Conservation (phyloP, 345 rosid species). For the Cochlearia excelsa region DNA sequence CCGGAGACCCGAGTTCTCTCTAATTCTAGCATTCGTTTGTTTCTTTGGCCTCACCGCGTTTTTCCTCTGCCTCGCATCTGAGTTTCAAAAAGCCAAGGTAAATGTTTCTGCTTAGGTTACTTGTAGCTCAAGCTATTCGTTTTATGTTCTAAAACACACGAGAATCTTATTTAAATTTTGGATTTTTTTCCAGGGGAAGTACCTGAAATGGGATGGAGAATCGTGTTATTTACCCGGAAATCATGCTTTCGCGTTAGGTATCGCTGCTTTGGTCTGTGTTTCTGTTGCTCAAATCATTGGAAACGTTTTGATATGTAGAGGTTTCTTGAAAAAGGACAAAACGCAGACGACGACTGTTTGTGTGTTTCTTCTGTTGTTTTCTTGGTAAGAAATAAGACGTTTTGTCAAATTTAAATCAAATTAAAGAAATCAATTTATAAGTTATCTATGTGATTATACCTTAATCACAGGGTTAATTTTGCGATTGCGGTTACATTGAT, state of each 20-base stretch:
- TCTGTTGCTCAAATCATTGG: conserved; percentile 53
- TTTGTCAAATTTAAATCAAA: neutral
- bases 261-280: conserved; percentile 51
- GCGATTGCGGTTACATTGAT: conserved; percentile 46
- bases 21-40: conserved; percentile 15
- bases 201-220: conserved; percentile 59
- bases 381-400: conserved; percentile 49
- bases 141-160: neutral
- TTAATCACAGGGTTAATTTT: conserved; percentile 54
- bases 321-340: conserved; percentile 30
- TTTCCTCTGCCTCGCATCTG: conserved; percentile 54
- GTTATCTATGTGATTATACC: neutral
- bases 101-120: neutral
- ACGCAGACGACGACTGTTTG: conserved; percentile 23
- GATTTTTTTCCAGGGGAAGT: conserved; percentile 41
- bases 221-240: conserved; percentile 60
- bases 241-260: conserved; percentile 48
- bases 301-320: conserved; percentile 41
- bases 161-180: neutral
- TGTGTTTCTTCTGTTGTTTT: conserved; percentile 41
- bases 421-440: neutral
- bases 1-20: neutral
- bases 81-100: conserved; percentile 64
- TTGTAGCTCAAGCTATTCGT: conserved; percentile 14
- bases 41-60: conserved; percentile 46